Conservation (phyloP, 2,329 filamentous ascomycete genomes). For the Penicillium paneum region DNA sequence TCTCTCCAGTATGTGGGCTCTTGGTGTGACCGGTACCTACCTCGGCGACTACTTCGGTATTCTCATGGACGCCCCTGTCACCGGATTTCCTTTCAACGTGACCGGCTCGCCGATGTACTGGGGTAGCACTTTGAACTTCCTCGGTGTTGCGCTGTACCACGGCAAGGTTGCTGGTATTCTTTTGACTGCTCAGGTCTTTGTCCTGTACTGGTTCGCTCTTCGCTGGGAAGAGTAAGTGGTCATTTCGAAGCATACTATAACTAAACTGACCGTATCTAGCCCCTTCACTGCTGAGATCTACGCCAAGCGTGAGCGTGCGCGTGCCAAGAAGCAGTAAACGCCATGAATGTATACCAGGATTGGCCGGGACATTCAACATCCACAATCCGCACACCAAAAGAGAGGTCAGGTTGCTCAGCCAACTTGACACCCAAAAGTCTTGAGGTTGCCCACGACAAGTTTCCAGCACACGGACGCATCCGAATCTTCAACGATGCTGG, state of each 20-base stretch:
- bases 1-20: conserved; percentile 80
- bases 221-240: conserved; percentile 70
- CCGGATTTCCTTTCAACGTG: conserved; percentile 92
- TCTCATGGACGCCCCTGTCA: conserved; percentile 91
- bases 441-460: conserved; percentile 3
- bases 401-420: conserved; percentile 2
- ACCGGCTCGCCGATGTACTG: conserved; percentile 94
- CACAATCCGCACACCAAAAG: conserved; percentile 16
- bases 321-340: conserved; percentile 39
- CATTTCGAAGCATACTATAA: background rate
- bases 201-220: conserved; percentile 77
- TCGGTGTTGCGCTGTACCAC: conserved; percentile 79
- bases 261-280: conserved; percentile 32
- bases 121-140: conserved; percentile 86
- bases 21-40: conserved; percentile 94
- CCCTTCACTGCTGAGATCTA: conserved; percentile 94
- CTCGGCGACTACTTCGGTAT: conserved; percentile 98
- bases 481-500: conserved; percentile 31
- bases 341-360: conserved; percentile 14
- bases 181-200: conserved; percentile 69
- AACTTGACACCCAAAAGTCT: background rate
- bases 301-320: conserved; percentile 60
- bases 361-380: conserved; percentile 33
- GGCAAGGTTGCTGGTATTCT: conserved; percentile 84
- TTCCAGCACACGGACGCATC: conserved; percentile 17